Percentiles rank a stretch among this genome's conserved stretches.
These are phyloP conservation scores for Orychophragmus violaceus DNA, from an alignment of 345 rosid species.

Conservation along the genomic window DNA sequence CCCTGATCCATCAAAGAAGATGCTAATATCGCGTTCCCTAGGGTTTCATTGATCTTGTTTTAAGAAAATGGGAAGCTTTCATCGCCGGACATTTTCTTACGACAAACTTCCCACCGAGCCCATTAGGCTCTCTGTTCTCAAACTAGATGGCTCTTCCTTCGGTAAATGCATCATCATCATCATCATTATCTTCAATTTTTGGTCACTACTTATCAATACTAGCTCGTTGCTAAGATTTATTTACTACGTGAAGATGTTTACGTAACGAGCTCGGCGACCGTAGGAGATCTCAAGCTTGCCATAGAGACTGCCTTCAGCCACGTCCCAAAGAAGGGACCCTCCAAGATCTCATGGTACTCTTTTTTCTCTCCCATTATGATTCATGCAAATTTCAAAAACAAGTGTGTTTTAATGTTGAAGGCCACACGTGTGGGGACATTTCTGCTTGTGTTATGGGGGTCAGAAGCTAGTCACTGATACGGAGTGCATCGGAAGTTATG, in stretches of 20 bases:
- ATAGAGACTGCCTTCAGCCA: constrained; percentile 64
- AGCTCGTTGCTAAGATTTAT: neutral
- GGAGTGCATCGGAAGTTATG: constrained; percentile 47
- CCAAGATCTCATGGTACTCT: constrained; percentile 77
- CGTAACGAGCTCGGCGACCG: constrained; percentile 48
- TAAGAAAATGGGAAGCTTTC: constrained; percentile 31
- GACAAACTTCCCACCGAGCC: constrained; percentile 59
- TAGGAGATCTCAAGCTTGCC: constrained; percentile 65
- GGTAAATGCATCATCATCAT: constrained; percentile 33
- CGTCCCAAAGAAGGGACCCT: constrained; percentile 57
- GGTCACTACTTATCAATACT: neutral
- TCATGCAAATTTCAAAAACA: neutral
- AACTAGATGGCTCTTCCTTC: constrained; percentile 74
- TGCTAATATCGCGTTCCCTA: neutral
- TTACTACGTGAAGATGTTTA: constrained; percentile 41
- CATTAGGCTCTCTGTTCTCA: constrained; percentile 69
- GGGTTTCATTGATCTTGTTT: constrained; percentile 12
- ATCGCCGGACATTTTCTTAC: constrained; percentile 40
- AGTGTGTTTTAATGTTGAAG: constrained; percentile 31
- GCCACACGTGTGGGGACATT: constrained; percentile 88
- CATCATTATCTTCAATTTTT: neutral
- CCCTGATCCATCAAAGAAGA: constrained; percentile 2
- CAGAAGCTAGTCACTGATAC: constrained; percentile 59
- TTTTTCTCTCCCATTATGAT: neutral
- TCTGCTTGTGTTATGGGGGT: constrained; percentile 57